phyloP scores from a whole-genome alignment of 169 alveolate species.

The Prorocentrum cordatum region DNA sequence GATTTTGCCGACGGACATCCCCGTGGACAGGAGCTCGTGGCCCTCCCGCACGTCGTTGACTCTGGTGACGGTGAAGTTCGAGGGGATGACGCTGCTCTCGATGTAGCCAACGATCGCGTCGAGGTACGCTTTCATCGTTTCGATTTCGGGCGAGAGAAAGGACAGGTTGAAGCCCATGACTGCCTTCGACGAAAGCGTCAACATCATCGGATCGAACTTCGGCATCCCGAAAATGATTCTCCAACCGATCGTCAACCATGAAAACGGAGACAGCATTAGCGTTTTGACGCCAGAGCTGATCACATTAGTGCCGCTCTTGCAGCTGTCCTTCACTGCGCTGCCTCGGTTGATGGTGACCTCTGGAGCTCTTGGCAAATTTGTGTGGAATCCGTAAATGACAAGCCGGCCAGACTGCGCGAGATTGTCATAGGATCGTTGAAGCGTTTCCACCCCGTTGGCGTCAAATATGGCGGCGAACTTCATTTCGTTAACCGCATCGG shows the following conservation, averaged over 20 bases:
- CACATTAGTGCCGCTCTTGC: no score
- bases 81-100: background rate
- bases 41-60: background rate
- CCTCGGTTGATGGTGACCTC: no score
- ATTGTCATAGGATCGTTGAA: background rate
- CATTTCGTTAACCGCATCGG: background rate
- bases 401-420: background rate
- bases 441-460: background rate
- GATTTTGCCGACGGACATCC: no score
- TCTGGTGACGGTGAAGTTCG: background rate
- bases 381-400: background rate
- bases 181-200: background rate
- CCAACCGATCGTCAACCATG: background rate
- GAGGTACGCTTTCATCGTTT: background rate
- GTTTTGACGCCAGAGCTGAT: background rate
- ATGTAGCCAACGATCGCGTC: background rate
- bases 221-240: background rate
- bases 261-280: background rate
- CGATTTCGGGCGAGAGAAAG: background rate
- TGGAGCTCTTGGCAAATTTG: background rate
- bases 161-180: background rate
- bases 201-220: background rate
- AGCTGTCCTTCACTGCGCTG: no score
- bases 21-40: background rate
- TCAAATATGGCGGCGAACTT: background rate